Evolutionary conservation across 352 stramenopile species (phyloP), one percentile per base, ranked within the genome.

Genomic region (Pythium dissotocum): DNA sequence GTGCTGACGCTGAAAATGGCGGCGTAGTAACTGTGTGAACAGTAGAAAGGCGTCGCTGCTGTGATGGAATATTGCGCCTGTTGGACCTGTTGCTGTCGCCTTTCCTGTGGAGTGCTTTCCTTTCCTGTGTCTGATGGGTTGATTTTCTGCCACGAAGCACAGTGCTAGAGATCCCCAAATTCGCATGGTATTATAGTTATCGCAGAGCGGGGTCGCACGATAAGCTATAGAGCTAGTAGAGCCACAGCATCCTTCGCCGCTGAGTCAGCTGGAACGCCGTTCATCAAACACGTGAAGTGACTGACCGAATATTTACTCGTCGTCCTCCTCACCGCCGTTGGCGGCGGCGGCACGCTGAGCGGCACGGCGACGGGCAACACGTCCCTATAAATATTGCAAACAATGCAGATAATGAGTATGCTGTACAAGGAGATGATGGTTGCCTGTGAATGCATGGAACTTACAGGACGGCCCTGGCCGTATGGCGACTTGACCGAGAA

Each of bases 401-500:
- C 16, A 40, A 57, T 42, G 10, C 33, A 59, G 33, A 35, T 12
- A 12, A 54, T 40, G 24, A 35, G 42, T 58, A 58, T 28, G 10
- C 10, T 12, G 61, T 42, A 21, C 21, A 24, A 24, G 21, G 21
- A 24, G 21, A 24, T 44, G 38, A 44, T 14, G 42, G 18, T 36
- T 40, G 61, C 28, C 52, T 56, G 60, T 57, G n/a, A 35, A 49
- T 32, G 12, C 18, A 60, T 28, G 49, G 6, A 54, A 73, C 76
- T 63, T 83, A 88, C 79, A 24, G 95, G 97, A 70, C 95, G 83
- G 71, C 97, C 97, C 83, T 99, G 96, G 70, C 97, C 97, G 77
- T 99, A 99, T 38, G 98, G 97, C 61, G 95, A 99, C 71, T 95
- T 99, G 70, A 98, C 85, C 58, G 97, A 79, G 82, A 99, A 99